Evolutionary conservation across 2,329 filamentous ascomycete species (phyloP).

Genomic region (Coniochaeta pulveracea): DNA sequence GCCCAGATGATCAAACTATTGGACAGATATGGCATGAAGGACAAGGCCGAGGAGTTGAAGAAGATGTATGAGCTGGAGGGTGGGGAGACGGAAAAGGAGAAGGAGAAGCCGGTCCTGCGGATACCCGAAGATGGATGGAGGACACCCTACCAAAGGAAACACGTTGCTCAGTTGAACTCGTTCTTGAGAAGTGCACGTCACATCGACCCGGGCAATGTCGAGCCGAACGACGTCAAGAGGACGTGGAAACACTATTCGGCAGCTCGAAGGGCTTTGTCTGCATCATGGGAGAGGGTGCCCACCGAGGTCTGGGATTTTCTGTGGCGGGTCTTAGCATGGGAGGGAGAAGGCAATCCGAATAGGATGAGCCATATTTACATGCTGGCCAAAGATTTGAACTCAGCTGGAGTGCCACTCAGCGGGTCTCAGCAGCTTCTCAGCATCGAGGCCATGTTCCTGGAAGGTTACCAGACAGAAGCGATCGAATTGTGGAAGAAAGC

Average conservation of each 20-base stretch:
- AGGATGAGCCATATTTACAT: conserved; percentile 49
- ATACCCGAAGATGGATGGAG: conserved; percentile 5
- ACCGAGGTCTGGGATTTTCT: conserved; percentile 50
- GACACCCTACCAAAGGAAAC: conserved; percentile 5
- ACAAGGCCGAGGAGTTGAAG: conserved; percentile 17
- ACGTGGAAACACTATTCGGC: conserved; percentile 39
- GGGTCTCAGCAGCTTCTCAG: conserved; percentile 51
- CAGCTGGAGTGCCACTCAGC: conserved; percentile 41
- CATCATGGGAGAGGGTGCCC: conserved; percentile 43
- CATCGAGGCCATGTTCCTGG: conserved; percentile 56
- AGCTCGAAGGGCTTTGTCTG: conserved; percentile 30
- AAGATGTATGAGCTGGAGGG: conserved; percentile 20
- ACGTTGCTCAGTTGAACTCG: conserved; percentile 16
- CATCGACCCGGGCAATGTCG: conserved; percentile 22
- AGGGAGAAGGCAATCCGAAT: conserved; percentile 39
- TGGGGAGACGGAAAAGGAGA: conserved; percentile 19
- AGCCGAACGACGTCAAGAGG: conserved; percentile 15
- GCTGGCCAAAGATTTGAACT: conserved; percentile 55
- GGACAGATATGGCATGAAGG: conserved; percentile 13
- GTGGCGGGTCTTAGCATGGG: conserved; percentile 50
- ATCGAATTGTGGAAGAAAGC: conserved; percentile 52
- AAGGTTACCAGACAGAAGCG: conserved; percentile 48
- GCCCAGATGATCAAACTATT: conserved; percentile 14
- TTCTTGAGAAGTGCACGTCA: conserved; percentile 18
- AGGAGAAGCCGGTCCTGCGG: neutral